These are phyloP conservation scores for Ligustrum vulgare DNA, from an alignment of 257 asterid genomes.

Conservation along the genomic window DNA sequence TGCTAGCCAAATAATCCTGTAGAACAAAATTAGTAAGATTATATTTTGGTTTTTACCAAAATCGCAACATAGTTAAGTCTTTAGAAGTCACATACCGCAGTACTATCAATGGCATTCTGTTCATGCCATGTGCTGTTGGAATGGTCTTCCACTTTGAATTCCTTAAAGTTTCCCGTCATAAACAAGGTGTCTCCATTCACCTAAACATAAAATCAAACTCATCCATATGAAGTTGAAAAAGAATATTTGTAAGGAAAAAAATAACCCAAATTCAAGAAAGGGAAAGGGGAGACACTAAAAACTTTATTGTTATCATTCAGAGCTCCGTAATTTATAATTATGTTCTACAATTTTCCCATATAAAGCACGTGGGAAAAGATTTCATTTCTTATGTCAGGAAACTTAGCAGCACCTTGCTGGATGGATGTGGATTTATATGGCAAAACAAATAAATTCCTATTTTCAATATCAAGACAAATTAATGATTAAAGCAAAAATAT, in stretches of 20 bases:
- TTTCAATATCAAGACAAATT: not conserved
- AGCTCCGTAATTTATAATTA: too few relatives aligned
- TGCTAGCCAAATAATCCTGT: conserved; percentile 79
- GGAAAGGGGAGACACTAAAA: not conserved
- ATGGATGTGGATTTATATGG: not conserved
- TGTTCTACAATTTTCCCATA: not conserved
- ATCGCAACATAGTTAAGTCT: conserved; percentile 13
- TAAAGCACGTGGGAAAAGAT: not conserved
- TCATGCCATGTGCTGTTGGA: conserved; percentile 76
- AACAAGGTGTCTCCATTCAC: conserved; percentile 88
- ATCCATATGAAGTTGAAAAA: conserved; percentile 13
- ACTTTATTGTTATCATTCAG: not conserved
- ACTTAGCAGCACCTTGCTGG: not conserved
- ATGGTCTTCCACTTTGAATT: conserved; percentile 73
- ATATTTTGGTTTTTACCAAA: not conserved
- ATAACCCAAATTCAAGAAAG: not conserved
- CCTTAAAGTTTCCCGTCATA: conserved; percentile 84
- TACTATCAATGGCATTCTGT: conserved; percentile 66
- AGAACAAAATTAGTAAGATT: conserved; percentile 13
- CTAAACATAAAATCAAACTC: conserved; percentile 35
- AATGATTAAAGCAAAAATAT: not conserved
- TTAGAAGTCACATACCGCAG: conserved; percentile 66
- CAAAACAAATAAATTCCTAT: not conserved
- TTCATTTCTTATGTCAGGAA: not conserved
- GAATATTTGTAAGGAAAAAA: not conserved